Percentiles rank a stretch among this genome's conserved stretches.
Conservation (phyloP, 73 alveolate genomes). For the Symbiodinium pilosum region DNA sequence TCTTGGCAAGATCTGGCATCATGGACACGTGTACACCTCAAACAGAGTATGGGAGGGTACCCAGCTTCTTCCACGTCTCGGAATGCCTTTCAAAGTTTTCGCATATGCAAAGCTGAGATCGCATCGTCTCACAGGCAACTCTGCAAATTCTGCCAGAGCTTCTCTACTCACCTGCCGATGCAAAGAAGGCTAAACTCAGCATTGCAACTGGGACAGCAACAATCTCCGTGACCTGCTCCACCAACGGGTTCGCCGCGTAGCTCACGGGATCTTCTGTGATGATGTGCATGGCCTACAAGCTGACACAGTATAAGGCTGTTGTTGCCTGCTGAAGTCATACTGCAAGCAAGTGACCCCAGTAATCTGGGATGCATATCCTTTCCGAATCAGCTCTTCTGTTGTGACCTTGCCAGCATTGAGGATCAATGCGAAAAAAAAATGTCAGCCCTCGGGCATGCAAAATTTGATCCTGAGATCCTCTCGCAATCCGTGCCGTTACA, state of each 20-base stretch:
- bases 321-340: neutral
- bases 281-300: constrained; percentile 68
- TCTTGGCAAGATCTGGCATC: constrained; percentile 55
- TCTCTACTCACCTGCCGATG: constrained; percentile 40
- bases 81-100: too few relatives aligned
- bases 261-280: constrained; percentile 63
- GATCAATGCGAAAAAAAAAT: too few relatives aligned
- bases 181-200: neutral
- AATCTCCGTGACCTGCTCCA: constrained; percentile 45
- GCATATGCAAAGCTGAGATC: too few relatives aligned
- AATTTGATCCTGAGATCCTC: neutral
- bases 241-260: constrained; percentile 50
- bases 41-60: too few relatives aligned
- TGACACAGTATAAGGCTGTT: neutral
- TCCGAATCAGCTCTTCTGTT: constrained; percentile 65
- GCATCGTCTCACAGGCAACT: constrained; percentile 50
- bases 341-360: constrained; percentile 16
- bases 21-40: constrained; percentile 55
- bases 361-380: constrained; percentile 54
- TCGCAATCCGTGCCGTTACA: constrained; percentile 70
- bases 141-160: constrained; percentile 58
- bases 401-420: constrained; percentile 13
- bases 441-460: too few relatives aligned
- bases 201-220: neutral
- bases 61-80: too few relatives aligned